Conservation (phyloP, 1,284 basidiomycete species). For the Pisolithus thermaeus region DNA sequence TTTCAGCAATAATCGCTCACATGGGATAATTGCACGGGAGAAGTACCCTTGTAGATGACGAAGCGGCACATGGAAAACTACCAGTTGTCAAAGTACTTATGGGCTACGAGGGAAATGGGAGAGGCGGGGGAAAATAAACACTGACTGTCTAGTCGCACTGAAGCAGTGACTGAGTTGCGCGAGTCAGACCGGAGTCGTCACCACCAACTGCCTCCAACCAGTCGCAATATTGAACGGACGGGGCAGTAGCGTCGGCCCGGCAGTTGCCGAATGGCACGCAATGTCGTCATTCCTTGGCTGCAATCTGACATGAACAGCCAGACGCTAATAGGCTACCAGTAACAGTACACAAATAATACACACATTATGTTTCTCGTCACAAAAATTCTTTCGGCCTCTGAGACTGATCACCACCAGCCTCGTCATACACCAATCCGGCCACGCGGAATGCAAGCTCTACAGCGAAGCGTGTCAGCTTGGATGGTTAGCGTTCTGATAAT, state of each 20-base stretch:
- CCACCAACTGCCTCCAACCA: too few species aligned
- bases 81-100: too few species aligned
- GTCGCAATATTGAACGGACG: too few species aligned
- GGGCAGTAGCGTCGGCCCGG: too few species aligned
- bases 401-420: conserved; percentile 63
- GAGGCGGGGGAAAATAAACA: not conserved
- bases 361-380: conserved; percentile 21
- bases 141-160: not conserved
- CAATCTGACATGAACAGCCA: too few species aligned
- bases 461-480: conserved; percentile 5
- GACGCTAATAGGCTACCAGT: too few species aligned
- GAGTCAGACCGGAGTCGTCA: too few species aligned
- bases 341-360: not conserved
- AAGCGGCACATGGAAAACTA: conserved; percentile 68
- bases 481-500: not conserved
- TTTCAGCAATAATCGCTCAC: conserved; percentile 33
- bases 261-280: too few species aligned
- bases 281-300: too few species aligned
- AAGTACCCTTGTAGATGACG: conserved; percentile 87
- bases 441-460: conserved; percentile 79
- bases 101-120: too few species aligned
- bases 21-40: conserved; percentile 84
- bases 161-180: too few species aligned
- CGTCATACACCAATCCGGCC: conserved; percentile 78
- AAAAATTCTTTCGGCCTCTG: conserved; percentile 68